Base-by-base conservation (phyloP, 176 grass and related monocot genomes). In the Aegilops tauschii region DNA sequence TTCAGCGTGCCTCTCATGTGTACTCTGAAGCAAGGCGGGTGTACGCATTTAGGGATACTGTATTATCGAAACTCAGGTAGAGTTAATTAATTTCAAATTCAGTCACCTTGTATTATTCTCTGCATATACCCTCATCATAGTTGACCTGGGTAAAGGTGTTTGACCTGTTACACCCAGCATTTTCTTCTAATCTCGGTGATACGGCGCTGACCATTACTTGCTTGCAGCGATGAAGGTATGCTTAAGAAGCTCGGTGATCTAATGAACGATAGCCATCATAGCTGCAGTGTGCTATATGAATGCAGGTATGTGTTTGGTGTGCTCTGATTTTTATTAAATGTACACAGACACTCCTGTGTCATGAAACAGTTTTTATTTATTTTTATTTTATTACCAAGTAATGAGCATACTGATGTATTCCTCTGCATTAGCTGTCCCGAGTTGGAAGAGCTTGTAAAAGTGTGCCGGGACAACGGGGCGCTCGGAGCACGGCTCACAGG, bases 401-500 rank as follows among this genome's bases (percentile, higher is more conserved):
- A 32, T 29, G 47, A 76, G 0, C 5, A 8, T 17, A 34, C 31
- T 86, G 72, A 58, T 63, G 28, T 32, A 20, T 81, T 74, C 36
- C 9, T 1, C 28, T 65, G 14, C 61, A 37, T 56, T 77, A 98
- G 97, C 70, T 98, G 97, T 84, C 88, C 94, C 5, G 97, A 98
- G 82, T 89, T 98, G 82, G 97, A 98, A 78, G 97, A 98, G 87
- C 90, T 98, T 89, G 92, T 94, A 50, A 93, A 98, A 63, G 84
- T 96, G 68, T 96, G 97, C 21, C 81, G 88, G 89, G 92, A 94
- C 17, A 88, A 93, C 4, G 94, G 93, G 62, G 94, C 97, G 13
- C 94, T 98, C 8, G 97, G 97, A 81, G 97, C 97, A 37, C 90
- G 97, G 47, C 93, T 98, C 20, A 98, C 97, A 36, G 97, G 97